phyloP scores from a whole-genome alignment of 1,139 yeast species.

The Pichia sp. region DNA sequence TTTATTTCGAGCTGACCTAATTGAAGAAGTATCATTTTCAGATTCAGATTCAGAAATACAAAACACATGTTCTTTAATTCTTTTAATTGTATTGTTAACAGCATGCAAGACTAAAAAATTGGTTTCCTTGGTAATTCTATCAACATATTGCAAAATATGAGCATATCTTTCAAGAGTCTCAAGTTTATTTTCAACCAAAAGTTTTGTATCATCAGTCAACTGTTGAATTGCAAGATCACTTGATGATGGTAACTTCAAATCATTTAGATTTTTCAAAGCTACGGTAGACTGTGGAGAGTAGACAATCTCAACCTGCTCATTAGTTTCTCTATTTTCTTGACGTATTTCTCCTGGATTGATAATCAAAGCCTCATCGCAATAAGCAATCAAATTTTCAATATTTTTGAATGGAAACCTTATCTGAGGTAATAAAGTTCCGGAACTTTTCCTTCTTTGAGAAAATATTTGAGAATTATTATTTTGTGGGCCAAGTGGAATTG shows the following conservation, averaged over 20 bases:
- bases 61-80: slow-evolving; percentile 40
- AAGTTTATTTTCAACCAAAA: slow-evolving; percentile 57
- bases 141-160: slow-evolving; percentile 72
- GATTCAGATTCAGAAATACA: slow-evolving; percentile 22
- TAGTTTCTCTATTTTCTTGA: slow-evolving; percentile 15
- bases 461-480: not conserved
- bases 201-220: slow-evolving; percentile 64
- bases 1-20: slow-evolving; percentile 3
- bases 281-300: slow-evolving; percentile 71
- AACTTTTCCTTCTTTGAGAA: slow-evolving; percentile 16
- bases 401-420: slow-evolving; percentile 61
- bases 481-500: slow-evolving; percentile 17
- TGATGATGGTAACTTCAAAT: slow-evolving; percentile 50
- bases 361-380: slow-evolving; percentile 70
- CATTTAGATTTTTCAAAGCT: slow-evolving; percentile 51
- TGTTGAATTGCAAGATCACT: slow-evolving; percentile 60
- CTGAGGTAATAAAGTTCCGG: slow-evolving; percentile 31
- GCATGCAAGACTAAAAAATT: slow-evolving; percentile 63
- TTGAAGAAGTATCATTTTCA: slow-evolving; percentile 9
- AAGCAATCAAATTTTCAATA: slow-evolving; percentile 54
- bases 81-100: slow-evolving; percentile 58
- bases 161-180: slow-evolving; percentile 72
- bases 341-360: slow-evolving; percentile 55
- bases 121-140: slow-evolving; percentile 74
- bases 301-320: slow-evolving; percentile 23